Evolutionary conservation across 441 rosid species (phyloP).

Genomic region (Jatropha podagrica): DNA sequence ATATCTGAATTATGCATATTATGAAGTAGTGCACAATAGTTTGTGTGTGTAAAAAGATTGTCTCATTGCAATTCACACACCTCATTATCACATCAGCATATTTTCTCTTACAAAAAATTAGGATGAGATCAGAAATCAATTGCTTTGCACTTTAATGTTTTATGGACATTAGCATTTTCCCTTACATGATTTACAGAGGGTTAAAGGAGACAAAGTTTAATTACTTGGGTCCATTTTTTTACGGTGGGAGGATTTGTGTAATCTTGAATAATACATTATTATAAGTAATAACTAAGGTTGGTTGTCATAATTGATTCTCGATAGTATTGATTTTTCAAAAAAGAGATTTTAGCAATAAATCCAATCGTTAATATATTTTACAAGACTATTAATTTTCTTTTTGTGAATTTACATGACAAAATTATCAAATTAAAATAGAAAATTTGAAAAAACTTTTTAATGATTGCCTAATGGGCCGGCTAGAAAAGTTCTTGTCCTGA

Average conservation of each 20-base stretch:
- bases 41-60: background rate
- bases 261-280: background rate
- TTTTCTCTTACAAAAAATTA: background rate
- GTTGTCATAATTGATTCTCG: background rate
- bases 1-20: too few relatives aligned
- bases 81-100: constrained; percentile 16
- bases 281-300: constrained; percentile 1
- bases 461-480: constrained; percentile 8
- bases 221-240: constrained; percentile 15
- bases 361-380: too few relatives aligned
- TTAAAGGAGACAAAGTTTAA: constrained; percentile 12
- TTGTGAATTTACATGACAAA: background rate
- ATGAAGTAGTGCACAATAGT: background rate
- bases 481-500: background rate
- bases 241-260: background rate
- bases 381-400: too few relatives aligned
- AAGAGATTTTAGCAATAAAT: too few relatives aligned
- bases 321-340: background rate
- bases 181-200: background rate
- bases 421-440: background rate
- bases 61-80: constrained; percentile 4
- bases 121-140: background rate
- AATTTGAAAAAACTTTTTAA: background rate
- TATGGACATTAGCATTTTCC: too few relatives aligned
- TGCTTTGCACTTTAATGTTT: background rate